These are phyloP conservation scores for Kwoniella mangroviensis DNA, from an alignment of 768 basidiomycete species.

Conservation along the genomic window DNA sequence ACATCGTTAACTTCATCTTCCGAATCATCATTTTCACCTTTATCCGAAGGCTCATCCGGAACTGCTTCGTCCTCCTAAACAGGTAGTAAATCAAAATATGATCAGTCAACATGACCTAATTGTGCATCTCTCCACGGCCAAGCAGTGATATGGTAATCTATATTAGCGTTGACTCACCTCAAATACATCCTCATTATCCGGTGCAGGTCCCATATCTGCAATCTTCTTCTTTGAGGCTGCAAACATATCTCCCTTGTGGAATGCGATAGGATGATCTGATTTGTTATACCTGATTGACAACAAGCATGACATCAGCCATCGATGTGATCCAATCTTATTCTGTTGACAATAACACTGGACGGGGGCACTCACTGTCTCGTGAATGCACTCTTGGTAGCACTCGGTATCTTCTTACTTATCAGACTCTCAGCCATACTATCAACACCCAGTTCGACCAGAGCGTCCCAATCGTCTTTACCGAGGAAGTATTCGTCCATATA, in stretches of 20 bases:
- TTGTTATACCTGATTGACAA: conserved; percentile 73
- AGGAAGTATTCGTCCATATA: conserved; percentile 94
- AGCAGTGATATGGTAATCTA: too few relatives aligned
- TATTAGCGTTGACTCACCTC: conserved; percentile 71
- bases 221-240: conserved; percentile 87
- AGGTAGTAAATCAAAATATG: background rate
- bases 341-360: background rate
- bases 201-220: conserved; percentile 67
- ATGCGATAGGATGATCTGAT: conserved; percentile 88
- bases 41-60: conserved; percentile 64
- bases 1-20: conserved; percentile 64
- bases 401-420: conserved; percentile 80
- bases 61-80: conserved; percentile 56
- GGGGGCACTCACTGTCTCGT: conserved; percentile 73
- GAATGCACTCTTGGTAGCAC: conserved; percentile 79
- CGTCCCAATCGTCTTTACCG: conserved; percentile 95
- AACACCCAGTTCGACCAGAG: conserved; percentile 88
- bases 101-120: too few relatives aligned
- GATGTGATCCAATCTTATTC: background rate
- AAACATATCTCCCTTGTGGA: conserved; percentile 74
- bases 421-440: conserved; percentile 74
- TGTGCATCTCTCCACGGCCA: too few relatives aligned
- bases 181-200: conserved; percentile 90
- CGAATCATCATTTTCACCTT: conserved; percentile 60
- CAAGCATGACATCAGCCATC: background rate